phyloP scores from a whole-genome alignment of 257 asterid genomes.

The Solanum pinnatisectum region DNA sequence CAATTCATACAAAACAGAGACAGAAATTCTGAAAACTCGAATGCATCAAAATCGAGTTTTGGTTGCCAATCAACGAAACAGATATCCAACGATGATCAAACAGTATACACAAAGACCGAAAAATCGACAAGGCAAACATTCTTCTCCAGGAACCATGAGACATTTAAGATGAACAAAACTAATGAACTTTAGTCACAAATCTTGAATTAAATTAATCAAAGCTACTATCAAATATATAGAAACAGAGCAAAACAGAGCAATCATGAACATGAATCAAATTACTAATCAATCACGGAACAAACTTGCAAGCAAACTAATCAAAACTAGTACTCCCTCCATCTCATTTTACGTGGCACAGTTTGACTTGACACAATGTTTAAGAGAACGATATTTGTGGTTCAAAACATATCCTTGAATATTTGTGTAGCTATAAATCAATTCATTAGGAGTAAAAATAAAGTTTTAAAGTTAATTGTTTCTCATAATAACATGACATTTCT shows the following conservation, averaged over 20 bases:
- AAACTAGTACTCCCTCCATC: neutral
- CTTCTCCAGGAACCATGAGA: neutral
- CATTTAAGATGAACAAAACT: neutral
- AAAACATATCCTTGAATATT: too few relatives aligned
- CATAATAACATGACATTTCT: accelerated
- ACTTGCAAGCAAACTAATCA: neutral
- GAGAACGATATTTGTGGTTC: accelerated
- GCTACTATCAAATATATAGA: neutral
- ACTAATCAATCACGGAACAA: neutral
- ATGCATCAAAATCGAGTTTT: neutral
- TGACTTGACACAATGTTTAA: neutral
- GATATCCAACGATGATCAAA: neutral
- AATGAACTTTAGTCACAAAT: neutral
- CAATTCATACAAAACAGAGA: neutral
- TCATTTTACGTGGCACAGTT: neutral
- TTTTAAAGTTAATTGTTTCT: neutral
- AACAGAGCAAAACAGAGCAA: neutral
- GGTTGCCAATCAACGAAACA: neutral
- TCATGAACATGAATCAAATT: neutral
- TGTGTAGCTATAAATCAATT: too few relatives aligned
- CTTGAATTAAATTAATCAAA: neutral
- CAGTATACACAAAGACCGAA: neutral
- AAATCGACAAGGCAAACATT: neutral
- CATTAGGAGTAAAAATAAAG: neutral
- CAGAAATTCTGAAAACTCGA: neutral